phyloP scores from a whole-genome alignment of 805 yeast genomes.

The Candida koratica region DNA sequence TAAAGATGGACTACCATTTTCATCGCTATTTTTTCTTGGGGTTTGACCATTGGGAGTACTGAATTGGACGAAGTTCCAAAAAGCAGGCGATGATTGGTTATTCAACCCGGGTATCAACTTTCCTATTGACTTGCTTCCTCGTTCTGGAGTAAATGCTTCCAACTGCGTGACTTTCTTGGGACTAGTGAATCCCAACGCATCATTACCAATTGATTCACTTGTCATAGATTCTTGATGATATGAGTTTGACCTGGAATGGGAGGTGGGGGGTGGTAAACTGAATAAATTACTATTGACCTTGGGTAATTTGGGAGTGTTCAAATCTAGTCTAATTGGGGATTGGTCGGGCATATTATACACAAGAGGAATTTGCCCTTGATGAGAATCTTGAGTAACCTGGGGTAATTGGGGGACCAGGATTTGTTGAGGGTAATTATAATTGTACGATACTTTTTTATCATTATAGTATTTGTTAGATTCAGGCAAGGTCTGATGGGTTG shows the following conservation, averaged over 20 bases:
- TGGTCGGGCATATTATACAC: conserved; percentile 23
- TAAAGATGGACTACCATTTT: conserved; percentile 39
- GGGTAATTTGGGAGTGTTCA: conserved; percentile 31
- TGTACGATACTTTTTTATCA: conserved; percentile 13
- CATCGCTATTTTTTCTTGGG: conserved; percentile 39
- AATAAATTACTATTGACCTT: conserved; percentile 23
- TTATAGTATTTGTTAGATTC: conserved; percentile 37
- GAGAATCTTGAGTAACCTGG: not conserved
- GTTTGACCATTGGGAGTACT: conserved; percentile 45
- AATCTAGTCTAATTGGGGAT: conserved; percentile 23
- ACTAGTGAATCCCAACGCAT: conserved; percentile 37
- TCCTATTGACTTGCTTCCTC: conserved; percentile 31
- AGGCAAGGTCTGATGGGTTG: conserved; percentile 52
- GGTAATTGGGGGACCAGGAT: not conserved
- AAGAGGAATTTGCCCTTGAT: conserved; percentile 15
- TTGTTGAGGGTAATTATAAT: conserved; percentile 5
- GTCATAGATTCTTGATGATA: conserved; percentile 13
- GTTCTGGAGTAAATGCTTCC: conserved; percentile 44
- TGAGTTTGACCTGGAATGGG: conserved; percentile 20
- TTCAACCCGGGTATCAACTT: conserved; percentile 29
- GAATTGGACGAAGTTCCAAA: conserved; percentile 89
- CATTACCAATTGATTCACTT: conserved; percentile 19
- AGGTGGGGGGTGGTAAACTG: conserved; percentile 27
- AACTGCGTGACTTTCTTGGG: conserved; percentile 41
- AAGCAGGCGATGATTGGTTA: conserved; percentile 76